These are phyloP conservation scores for Pulicaria dysenterica DNA, from an alignment of 129 eudicot genomes.

Conservation along the genomic window DNA sequence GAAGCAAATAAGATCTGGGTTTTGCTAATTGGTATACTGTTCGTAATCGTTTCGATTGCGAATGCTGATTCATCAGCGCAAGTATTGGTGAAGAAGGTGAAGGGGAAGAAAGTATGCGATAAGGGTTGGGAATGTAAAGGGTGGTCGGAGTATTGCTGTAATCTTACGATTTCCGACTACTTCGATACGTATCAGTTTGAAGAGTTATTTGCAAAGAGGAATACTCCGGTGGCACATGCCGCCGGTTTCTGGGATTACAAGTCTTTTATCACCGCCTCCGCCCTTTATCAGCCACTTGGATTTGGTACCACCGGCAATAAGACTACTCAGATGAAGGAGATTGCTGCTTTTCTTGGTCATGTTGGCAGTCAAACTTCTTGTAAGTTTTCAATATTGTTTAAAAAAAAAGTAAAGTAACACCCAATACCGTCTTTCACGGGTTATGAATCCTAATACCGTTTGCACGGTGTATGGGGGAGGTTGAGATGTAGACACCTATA, in stretches of 20 bases:
- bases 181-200: conserved; percentile 87
- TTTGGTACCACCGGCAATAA: conserved; percentile 94
- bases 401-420: too few relatives aligned
- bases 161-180: conserved; percentile 78
- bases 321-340: conserved; percentile 76
- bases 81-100: conserved; percentile 64
- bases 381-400: conserved; percentile 49
- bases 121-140: conserved; percentile 85
- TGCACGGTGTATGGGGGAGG: too few relatives aligned
- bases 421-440: too few relatives aligned
- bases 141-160: conserved; percentile 76
- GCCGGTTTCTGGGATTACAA: conserved; percentile 85
- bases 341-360: conserved; percentile 88
- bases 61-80: conserved; percentile 42
- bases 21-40: conserved; percentile 23
- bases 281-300: conserved; percentile 72
- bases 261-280: conserved; percentile 81
- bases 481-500: too few relatives aligned
- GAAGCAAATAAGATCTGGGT: conserved; percentile 19
- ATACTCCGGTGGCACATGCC: conserved; percentile 77
- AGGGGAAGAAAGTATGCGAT: conserved; percentile 69
- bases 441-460: too few relatives aligned
- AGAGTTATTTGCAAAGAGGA: conserved; percentile 79
- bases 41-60: conserved; percentile 24
- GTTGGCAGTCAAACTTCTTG: conserved; percentile 92